phyloP scores from a whole-genome alignment of 2,329 filamentous ascomycete genomes.

The Cercospora sesami region DNA sequence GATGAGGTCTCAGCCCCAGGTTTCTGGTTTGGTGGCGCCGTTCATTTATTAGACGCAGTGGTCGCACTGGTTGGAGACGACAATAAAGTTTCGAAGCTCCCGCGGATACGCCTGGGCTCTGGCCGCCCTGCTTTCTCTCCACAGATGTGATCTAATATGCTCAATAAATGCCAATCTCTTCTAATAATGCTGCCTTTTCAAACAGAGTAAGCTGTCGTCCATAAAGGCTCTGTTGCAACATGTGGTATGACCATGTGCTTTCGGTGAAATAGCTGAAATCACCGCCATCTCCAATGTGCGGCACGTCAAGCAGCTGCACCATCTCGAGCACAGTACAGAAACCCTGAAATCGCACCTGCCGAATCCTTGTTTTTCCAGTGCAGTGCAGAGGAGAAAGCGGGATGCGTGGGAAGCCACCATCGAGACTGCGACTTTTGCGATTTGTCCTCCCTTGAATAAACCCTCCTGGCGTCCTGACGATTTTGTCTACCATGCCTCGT shows the following conservation, averaged over 20 bases:
- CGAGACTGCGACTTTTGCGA: neutral
- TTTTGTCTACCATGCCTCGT: neutral
- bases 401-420: slow-evolving; percentile 7
- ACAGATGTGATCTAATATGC: neutral
- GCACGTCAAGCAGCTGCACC: slow-evolving; percentile 9
- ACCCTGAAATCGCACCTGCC: neutral
- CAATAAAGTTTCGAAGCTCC: neutral
- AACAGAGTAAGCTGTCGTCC: slow-evolving; percentile 1
- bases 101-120: neutral
- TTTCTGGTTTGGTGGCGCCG: neutral
- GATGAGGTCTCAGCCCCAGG: neutral
- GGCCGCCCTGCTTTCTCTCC: neutral
- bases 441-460: neutral
- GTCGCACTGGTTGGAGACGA: neutral
- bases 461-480: neutral
- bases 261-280: slow-evolving; percentile 6
- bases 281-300: neutral
- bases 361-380: neutral
- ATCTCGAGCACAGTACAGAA: slow-evolving; percentile 14
- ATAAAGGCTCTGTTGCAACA: slow-evolving; percentile 4
- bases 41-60: neutral
- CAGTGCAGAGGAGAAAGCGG: slow-evolving; percentile 9
- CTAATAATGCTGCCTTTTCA: slow-evolving; percentile 12
- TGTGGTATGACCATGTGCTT: slow-evolving; percentile 1
- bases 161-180: slow-evolving; percentile 2